Evolutionary conservation across 139 green algal species (phyloP), one percentile per base, ranked within the genome.

Genomic region (Trebouxia sp.): DNA sequence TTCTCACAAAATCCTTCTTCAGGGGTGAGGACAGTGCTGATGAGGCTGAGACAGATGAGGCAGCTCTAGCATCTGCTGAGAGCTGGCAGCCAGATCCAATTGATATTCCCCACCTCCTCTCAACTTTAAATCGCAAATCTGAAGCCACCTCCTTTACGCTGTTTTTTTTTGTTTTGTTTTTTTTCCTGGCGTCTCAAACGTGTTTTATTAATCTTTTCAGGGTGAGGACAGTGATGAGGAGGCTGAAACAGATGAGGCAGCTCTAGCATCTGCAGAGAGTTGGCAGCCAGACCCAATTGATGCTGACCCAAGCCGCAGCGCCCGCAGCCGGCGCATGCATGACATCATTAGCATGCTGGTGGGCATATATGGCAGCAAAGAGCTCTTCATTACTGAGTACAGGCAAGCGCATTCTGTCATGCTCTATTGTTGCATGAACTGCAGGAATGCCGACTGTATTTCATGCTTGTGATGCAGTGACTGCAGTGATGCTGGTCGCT

Each of bases 301-400:
- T 38, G 81, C 80, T 7, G 81, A 88, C 70, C 58, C 62, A 6
- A 24, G 28, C 6, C 76, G 66, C 14, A 50, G 41, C 28, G n/a
- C 47, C 4, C 37, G 67, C 76, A 82, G 22, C 42, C 53, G 51
- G 35, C 75, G 70, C 26, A 65, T 80, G 66, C 41, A 78, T 50
- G 94, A 98, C 84, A 85, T 96, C 39, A 90, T 98, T 30, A 79
- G 79, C 22, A 84, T 92, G 86, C 88, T 98, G 41, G 90, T 97
- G 5, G 89, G 87, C 65, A 95, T 99, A 67, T 98, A 95, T 75
- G 92, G 94, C 48, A 85, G 43, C 69, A 89, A 90, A 45, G 93
- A 98, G 74, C 78, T 94, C 14, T 96, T 99, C 75, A 89, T 99
- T n/a, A 86, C 83, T 43, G 95, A 98, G 86, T 98, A 99, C 83